Evolutionary conservation across 73 alveolate genomes (phyloP).

Genomic region (Tetrahymena borealis): DNA sequence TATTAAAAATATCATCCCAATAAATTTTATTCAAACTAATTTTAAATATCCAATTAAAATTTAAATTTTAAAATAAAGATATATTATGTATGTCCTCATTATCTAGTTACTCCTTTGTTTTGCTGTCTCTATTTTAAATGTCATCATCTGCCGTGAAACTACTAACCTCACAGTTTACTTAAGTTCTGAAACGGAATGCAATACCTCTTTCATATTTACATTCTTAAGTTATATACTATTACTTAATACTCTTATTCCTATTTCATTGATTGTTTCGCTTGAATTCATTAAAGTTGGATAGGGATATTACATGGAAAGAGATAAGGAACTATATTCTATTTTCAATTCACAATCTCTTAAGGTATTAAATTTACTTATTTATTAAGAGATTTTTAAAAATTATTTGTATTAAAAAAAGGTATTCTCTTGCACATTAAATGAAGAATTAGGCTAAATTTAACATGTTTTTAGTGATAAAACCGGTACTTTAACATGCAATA

Average conservation of each 20-base stretch:
- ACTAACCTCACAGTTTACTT: neutral
- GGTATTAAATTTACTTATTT: neutral
- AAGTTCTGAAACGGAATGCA: neutral
- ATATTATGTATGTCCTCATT: neutral
- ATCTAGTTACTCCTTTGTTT: neutral
- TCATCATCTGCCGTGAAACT: neutral
- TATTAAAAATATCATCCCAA: too few species aligned
- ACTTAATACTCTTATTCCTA: constrained; percentile 73
- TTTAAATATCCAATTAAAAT: too few species aligned
- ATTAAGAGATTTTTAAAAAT: neutral
- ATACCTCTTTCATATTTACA: constrained; percentile 7
- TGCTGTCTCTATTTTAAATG: neutral
- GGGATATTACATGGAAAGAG: constrained; percentile 60
- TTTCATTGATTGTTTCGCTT: constrained; percentile 57
- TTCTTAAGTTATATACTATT: constrained; percentile 71
- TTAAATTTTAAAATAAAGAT: too few species aligned
- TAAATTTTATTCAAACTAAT: too few species aligned
- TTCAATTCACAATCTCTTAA: constrained; percentile 56
- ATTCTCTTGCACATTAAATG: constrained; percentile 60
- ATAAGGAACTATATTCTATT: constrained; percentile 42
- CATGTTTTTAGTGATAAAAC: constrained; percentile 81
- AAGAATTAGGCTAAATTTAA: constrained; percentile 74
- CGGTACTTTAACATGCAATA: constrained; percentile 75
- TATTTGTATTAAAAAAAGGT: neutral
- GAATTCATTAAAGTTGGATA: constrained; percentile 66